Conservation (phyloP, 169 alveolate species). For the Eimeria maxima region DNA sequence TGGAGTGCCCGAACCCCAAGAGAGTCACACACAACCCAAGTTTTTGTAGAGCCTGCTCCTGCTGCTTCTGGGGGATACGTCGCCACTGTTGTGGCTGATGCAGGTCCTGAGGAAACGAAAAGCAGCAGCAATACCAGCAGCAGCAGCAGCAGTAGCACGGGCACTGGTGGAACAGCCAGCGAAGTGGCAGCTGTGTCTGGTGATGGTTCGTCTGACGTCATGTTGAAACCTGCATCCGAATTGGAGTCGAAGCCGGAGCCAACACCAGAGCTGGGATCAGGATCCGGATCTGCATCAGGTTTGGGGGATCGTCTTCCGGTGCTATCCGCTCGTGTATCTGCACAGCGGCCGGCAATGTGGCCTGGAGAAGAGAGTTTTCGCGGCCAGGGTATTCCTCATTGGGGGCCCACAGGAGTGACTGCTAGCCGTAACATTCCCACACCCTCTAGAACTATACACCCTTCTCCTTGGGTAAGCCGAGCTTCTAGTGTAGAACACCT, state of each 20-base stretch:
- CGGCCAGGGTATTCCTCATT: conserved; percentile 31
- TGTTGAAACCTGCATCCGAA: neutral
- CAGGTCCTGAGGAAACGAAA: neutral
- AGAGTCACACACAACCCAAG: neutral
- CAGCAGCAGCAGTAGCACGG: neutral
- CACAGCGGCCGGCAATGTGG: neutral
- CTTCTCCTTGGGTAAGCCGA: neutral
- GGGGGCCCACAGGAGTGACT: neutral
- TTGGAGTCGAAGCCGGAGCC: neutral
- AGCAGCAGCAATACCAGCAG: neutral
- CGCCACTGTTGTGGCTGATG: neutral
- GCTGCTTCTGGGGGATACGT: neutral
- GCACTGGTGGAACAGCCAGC: neutral
- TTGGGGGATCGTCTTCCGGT: neutral
- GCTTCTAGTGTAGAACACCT: neutral
- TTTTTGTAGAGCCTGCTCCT: neutral
- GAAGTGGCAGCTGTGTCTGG: neutral
- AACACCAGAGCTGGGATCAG: neutral
- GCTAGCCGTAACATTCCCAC: neutral
- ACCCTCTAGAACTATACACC: neutral
- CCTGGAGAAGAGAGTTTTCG: neutral
- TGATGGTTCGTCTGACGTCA: neutral
- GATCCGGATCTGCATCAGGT: neutral
- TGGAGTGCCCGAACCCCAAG: neutral
- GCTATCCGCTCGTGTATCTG: neutral